Conservation (phyloP, 208 protist genomes). For the Entamoeba histolytica region DNA sequence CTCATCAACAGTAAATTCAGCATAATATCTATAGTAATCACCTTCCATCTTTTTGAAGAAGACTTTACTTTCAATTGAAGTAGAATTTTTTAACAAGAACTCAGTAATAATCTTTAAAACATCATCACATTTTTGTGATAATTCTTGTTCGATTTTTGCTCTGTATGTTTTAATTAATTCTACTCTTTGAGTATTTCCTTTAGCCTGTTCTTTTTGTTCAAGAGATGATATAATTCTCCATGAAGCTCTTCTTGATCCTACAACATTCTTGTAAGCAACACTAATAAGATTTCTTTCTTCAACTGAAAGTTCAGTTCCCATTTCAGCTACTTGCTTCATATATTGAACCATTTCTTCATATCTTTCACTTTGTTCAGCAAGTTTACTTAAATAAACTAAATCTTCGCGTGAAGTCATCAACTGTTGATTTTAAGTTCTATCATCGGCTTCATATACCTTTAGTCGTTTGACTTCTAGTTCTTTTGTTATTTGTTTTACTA, state of each 20-base stretch:
- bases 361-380: constrained; percentile 90
- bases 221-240: constrained; percentile 88
- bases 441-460: no score
- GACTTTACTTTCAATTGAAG: constrained; percentile 54
- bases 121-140: constrained; percentile 86
- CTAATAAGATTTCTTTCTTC: constrained; percentile 98
- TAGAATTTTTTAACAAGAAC: constrained; percentile 69
- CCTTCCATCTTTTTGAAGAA: constrained; percentile 57
- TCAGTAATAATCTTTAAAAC: constrained; percentile 73
- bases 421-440: no score
- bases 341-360: constrained; percentile 92
- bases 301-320: constrained; percentile 67
- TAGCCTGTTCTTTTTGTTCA: constrained; percentile 69
- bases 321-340: constrained; percentile 80
- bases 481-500: no score
- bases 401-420: constrained; percentile 44
- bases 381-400: constrained; percentile 70
- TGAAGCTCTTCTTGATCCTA: constrained; percentile 83
- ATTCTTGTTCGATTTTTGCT: constrained; percentile 76
- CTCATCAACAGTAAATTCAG: constrained; percentile 65
- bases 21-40: constrained; percentile 76
- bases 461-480: no score
- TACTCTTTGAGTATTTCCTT: constrained; percentile 53
- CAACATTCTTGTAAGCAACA: constrained; percentile 99
- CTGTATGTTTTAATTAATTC: constrained; percentile 70